A percentile compares a stretch with the other conserved stretches of the same genome.
These are phyloP conservation scores for Mycena albidolilacea DNA, from an alignment of 768 basidiomycete species.

Conservation along the genomic window DNA sequence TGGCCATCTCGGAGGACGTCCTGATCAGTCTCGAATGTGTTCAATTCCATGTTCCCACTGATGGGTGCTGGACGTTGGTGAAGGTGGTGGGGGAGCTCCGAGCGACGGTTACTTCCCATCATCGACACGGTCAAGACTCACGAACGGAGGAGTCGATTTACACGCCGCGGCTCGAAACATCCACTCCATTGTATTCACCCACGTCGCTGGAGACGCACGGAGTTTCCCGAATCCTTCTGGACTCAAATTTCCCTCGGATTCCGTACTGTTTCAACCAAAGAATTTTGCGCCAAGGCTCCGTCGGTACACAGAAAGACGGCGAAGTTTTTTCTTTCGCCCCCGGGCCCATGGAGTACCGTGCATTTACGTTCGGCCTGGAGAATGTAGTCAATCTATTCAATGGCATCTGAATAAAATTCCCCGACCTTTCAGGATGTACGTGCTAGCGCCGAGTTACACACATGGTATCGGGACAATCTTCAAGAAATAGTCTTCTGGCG, in stretches of 20 bases:
- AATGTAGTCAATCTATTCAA: constrained; percentile 14
- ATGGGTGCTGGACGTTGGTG: neutral
- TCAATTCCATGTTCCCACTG: constrained; percentile 77
- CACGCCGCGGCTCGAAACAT: constrained; percentile 15
- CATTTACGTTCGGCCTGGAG: constrained; percentile 23
- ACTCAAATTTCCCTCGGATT: constrained; percentile 29
- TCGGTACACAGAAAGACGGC: neutral
- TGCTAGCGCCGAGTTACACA: constrained; percentile 17
- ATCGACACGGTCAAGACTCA: constrained; percentile 1
- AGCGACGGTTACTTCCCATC: neutral
- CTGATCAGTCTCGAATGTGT: constrained; percentile 76
- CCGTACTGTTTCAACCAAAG: constrained; percentile 7
- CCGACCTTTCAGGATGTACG: constrained; percentile 23
- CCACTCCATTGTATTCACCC: neutral
- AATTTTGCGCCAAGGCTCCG: neutral
- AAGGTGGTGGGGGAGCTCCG: constrained; percentile 49
- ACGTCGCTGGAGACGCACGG: constrained; percentile 14
- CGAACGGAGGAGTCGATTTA: neutral
- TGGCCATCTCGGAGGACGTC: constrained; percentile 66
- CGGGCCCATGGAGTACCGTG: neutral
- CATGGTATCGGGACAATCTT: neutral
- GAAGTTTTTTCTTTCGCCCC: neutral
- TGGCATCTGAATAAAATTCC: constrained; percentile 9
- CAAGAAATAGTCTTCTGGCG: constrained; percentile 1
- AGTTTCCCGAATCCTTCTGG: constrained; percentile 23